Base-by-base conservation (phyloP, 345 rosid genomes). In the Isatis tinctoria region DNA sequence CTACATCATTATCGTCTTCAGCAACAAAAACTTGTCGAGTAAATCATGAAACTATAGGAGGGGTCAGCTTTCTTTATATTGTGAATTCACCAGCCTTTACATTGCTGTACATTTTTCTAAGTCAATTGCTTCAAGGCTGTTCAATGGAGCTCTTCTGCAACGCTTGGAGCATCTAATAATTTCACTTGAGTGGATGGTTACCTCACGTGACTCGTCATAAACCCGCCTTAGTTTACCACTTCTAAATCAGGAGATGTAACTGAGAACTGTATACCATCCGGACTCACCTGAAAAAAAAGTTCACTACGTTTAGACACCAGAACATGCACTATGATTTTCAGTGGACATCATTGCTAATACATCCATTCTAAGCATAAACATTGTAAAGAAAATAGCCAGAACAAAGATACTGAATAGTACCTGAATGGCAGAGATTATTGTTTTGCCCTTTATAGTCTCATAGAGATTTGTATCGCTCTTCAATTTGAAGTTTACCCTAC, bases 381-480 rank as follows among this genome's bases (percentile, higher is more conserved):
- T 67, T 14, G 0, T 6, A 51, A 22, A 22, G 57, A 52, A 51
- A 68, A 37, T 27, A 27, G 54, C 69, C 26, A 73, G 41, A 52
- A 22, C 17, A 60, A 68, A 36, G 47, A 33, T 76, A 44, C 27
- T 58, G 61, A 58, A 51, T 51, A 10, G 65, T 87, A 93, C 98
- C 98, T 91, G 97, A 78, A 94, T 82, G 35, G 90, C 57, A 45
- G 97, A 91, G 77, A 91, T 80, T 56, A 82, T 74, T 67, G 97
- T 91, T 84, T 88, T 91, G 86, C 93, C 86, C 77, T 89, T 94
- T 51, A 79, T 70, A 80, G 91, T 86, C 82, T 91, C 97, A 48
- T 87, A 90, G 61, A 94, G 96, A 82, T 86, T 78, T 40, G 98
- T 91, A 74, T 94, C 95, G 74, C 93, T 89, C 83, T 94, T 94